These are phyloP conservation scores for Chlorella ohadii DNA, from an alignment of 139 green algal genomes.

Conservation along the genomic window DNA sequence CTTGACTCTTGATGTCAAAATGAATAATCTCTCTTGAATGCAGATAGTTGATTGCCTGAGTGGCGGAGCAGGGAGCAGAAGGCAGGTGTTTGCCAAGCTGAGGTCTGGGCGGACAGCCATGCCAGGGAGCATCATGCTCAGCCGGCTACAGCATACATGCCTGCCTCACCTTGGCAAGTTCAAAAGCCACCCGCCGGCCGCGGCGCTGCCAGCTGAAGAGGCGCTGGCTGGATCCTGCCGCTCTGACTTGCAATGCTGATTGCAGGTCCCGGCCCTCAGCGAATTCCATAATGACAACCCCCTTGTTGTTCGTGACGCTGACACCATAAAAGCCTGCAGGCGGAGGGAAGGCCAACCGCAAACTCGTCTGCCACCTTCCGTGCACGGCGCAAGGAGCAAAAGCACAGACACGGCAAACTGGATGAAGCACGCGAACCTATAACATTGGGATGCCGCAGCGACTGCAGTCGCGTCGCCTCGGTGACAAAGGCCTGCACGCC, in stretches of 20 bases:
- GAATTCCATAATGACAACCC: not conserved
- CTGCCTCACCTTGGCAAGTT: not conserved
- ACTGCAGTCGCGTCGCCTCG: not conserved
- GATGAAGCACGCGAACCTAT: no score
- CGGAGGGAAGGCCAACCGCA: no score
- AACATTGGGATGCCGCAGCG: not conserved
- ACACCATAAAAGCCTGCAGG: not conserved
- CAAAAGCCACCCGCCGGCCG: not conserved
- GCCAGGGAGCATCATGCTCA: not conserved
- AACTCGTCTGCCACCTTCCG: no score
- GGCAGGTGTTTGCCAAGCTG: no score
- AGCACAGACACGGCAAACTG: no score
- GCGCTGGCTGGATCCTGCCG: not conserved
- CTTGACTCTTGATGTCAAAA: not conserved
- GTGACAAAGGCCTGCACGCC: not conserved
- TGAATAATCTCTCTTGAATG: not conserved
- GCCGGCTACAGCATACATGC: no score
- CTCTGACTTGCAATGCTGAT: not conserved
- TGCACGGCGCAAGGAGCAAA: no score
- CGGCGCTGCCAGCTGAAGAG: not conserved
- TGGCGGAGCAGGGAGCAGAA: not conserved
- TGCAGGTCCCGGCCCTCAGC: not conserved
- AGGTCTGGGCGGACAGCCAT: no score
- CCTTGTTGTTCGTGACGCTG: not conserved
- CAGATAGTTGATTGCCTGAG: not conserved